Evolutionary conservation across 2,329 filamentous ascomycete genomes (phyloP).

Genomic region (Malbranchea zuffiana): DNA sequence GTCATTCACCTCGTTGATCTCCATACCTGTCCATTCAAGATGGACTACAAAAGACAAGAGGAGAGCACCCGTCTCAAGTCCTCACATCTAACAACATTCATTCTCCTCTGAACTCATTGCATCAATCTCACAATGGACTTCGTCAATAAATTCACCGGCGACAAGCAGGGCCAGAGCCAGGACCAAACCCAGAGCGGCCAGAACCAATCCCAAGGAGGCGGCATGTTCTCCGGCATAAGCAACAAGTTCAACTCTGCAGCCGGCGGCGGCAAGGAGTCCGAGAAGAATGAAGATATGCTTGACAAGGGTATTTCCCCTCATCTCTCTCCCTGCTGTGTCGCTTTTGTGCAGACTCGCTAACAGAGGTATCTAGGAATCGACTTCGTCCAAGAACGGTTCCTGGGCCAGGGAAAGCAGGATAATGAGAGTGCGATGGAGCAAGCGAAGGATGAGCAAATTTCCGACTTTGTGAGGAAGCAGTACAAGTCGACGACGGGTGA

Average conservation of each 20-base stretch:
- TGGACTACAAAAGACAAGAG: too few species aligned
- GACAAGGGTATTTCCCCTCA: constrained; percentile 56
- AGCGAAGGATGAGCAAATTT: constrained; percentile 54
- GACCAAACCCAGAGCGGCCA: constrained; percentile 19
- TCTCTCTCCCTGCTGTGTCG: not conserved
- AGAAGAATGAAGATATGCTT: constrained; percentile 72
- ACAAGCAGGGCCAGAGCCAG: constrained; percentile 31
- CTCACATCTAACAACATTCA: too few species aligned
- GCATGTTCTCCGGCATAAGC: constrained; percentile 49
- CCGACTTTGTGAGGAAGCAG: constrained; percentile 25
- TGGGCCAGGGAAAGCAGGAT: constrained; percentile 59
- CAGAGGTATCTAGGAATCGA: constrained; percentile 52
- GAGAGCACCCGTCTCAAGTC: too few species aligned
- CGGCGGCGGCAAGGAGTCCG: constrained; percentile 61
- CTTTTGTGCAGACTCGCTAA: constrained; percentile 1
- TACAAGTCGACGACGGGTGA: constrained; percentile 19
- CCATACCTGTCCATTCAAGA: too few species aligned
- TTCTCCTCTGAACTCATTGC: too few species aligned
- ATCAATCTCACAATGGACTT: constrained; percentile 20
- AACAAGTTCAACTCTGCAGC: constrained; percentile 61
- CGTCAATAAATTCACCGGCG: constrained; percentile 42
- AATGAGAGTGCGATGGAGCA: constrained; percentile 67
- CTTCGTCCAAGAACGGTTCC: constrained; percentile 62
- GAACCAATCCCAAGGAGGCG: constrained; percentile 25
- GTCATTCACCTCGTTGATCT: too few species aligned